Percentiles rank a stretch among this genome's conserved stretches.
These are phyloP conservation scores for Besnoitia besnoiti DNA, from an alignment of 169 alveolate species.

Conservation along the genomic window DNA sequence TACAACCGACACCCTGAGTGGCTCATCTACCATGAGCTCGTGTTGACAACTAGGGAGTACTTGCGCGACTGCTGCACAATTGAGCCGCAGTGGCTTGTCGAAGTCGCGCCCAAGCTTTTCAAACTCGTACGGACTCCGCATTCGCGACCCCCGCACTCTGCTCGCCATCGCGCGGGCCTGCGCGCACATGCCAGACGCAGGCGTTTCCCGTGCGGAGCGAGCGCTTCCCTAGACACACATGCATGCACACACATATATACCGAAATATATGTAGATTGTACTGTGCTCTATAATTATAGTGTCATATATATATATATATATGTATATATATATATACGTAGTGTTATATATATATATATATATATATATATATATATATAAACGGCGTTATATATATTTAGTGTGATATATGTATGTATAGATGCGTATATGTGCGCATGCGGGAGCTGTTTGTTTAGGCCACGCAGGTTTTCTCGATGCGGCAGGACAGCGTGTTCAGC, in stretches of 20 bases:
- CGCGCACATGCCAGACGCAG: neutral
- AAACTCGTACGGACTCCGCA: conserved; percentile 73
- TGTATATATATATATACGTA: neutral
- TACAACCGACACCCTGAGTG: conserved; percentile 96
- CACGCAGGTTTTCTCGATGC: too few relatives aligned
- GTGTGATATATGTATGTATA: neutral
- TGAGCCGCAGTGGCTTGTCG: conserved; percentile 97
- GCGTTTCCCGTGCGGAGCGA: neutral
- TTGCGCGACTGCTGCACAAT: conserved; percentile 97
- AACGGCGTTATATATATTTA: neutral
- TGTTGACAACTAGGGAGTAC: conserved; percentile 98
- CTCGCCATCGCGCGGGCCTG: neutral
- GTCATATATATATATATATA: neutral
- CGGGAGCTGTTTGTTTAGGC: neutral
- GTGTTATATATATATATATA: neutral
- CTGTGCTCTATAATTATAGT: neutral
- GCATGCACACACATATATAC: neutral
- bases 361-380: neutral
- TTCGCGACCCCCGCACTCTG: neutral
- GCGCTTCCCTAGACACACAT: neutral
- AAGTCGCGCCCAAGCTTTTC: conserved; percentile 98
- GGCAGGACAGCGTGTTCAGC: too few relatives aligned
- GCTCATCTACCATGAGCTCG: conserved; percentile 98
- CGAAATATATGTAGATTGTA: neutral
- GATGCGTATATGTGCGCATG: neutral